phyloP scores from a whole-genome alignment of 805 yeast genomes.

The Torulaspora gathmanii region DNA sequence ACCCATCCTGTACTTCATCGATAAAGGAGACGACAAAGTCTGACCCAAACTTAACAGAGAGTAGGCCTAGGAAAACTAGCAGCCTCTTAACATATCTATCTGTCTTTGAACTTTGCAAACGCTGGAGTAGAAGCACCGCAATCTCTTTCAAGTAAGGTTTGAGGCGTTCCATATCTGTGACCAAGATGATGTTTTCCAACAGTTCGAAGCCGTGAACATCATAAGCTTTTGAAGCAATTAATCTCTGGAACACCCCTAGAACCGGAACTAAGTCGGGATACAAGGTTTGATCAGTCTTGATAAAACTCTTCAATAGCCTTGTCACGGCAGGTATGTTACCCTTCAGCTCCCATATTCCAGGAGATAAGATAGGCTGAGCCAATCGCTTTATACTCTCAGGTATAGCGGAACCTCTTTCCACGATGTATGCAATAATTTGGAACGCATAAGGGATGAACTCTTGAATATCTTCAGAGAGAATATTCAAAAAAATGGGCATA shows the following conservation, averaged over 20 bases:
- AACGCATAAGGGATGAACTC: slow-evolving; percentile 92
- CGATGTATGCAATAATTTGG: slow-evolving; percentile 77
- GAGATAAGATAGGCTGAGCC: slow-evolving; percentile 77
- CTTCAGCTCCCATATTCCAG: slow-evolving; percentile 86
- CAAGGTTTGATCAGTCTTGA: slow-evolving; percentile 37
- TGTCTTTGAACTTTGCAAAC: slow-evolving; percentile 76
- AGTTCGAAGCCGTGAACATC: slow-evolving; percentile 84
- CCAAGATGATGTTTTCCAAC: slow-evolving; percentile 59
- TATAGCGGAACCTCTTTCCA: slow-evolving; percentile 52
- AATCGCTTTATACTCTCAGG: slow-evolving; percentile 64
- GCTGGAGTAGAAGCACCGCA: slow-evolving; percentile 68
- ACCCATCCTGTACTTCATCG: slow-evolving; percentile 65
- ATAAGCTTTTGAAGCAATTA: slow-evolving; percentile 77
- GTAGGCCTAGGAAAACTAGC: slow-evolving; percentile 54
- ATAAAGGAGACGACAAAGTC: slow-evolving; percentile 59
- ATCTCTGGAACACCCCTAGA: slow-evolving; percentile 92
- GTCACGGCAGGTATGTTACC: slow-evolving; percentile 95
- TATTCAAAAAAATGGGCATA: slow-evolving; percentile 60
- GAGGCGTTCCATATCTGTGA: slow-evolving; percentile 48
- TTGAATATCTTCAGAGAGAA: slow-evolving; percentile 79
- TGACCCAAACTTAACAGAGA: slow-evolving; percentile 45
- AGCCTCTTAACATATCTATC: slow-evolving; percentile 74
- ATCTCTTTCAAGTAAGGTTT: slow-evolving; percentile 61
- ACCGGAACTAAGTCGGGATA: slow-evolving; percentile 63
- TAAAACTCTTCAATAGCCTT: slow-evolving; percentile 66